Conservation (phyloP, 2,329 filamentous ascomycete species). For the Lojkania enalia region DNA sequence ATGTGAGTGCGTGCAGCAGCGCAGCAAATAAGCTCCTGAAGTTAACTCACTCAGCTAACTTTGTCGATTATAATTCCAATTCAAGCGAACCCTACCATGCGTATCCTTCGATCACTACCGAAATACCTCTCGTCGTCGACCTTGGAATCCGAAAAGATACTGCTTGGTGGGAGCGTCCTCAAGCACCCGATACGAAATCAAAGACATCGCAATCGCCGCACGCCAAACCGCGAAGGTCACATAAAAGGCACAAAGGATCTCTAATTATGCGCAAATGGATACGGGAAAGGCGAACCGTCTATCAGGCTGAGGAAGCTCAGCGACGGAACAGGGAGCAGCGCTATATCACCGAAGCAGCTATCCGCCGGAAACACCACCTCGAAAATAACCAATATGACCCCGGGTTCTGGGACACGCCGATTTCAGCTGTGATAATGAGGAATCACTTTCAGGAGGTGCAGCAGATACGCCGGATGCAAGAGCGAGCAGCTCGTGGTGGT, state of each 20-base stretch:
- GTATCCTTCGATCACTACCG: no score
- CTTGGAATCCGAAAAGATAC: no score
- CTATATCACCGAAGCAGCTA: neutral
- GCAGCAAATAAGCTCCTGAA: no score
- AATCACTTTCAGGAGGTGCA: slow-evolving; percentile 7
- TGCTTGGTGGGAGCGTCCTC: neutral
- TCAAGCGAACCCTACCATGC: no score
- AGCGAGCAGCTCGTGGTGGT: slow-evolving; percentile 21
- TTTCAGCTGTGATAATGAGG: slow-evolving; percentile 14
- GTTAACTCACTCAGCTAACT: no score
- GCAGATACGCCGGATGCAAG: neutral
- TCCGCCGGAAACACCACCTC: neutral
- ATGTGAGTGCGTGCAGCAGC: neutral
- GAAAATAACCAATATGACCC: slow-evolving; percentile 11
- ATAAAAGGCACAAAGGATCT: no score
- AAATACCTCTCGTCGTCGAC: neutral
- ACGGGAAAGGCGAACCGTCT: neutral
- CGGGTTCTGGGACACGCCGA: slow-evolving; percentile 25
- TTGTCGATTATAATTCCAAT: no score
- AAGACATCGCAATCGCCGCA: no score
- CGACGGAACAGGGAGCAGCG: neutral
- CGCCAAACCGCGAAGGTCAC: no score
- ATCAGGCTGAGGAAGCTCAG: neutral
- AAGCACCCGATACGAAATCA: neutral
- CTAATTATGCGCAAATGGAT: neutral